phyloP scores from a whole-genome alignment of 2,329 filamentous ascomycete species.

The Ambrosiella cleistominuta region DNA sequence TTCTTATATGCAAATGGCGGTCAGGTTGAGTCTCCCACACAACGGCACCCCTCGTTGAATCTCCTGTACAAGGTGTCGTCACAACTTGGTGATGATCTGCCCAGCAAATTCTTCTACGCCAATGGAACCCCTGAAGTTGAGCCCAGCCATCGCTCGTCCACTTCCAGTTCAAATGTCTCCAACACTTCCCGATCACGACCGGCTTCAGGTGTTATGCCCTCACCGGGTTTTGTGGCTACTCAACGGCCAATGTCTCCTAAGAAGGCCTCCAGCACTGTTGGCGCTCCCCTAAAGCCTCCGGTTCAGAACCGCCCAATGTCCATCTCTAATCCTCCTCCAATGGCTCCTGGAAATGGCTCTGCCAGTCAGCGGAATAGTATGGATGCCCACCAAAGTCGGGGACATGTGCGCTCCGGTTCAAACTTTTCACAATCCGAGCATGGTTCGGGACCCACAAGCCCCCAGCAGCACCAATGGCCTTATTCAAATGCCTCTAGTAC shows the following conservation, averaged over 20 bases:
- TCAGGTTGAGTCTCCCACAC: conserved; percentile 20
- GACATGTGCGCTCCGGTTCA: conserved; percentile 5
- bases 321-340: conserved; percentile 10
- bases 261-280: conserved; percentile 4
- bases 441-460: conserved; percentile 1
- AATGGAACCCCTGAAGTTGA: conserved; percentile 42
- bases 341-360: conserved; percentile 4
- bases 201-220: conserved; percentile 16
- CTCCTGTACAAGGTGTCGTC: conserved; percentile 5
- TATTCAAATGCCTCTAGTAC: neutral
- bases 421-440: conserved; percentile 9
- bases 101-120: conserved; percentile 58
- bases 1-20: conserved; percentile 41
- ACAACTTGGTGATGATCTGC: conserved; percentile 11
- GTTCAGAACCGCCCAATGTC: conserved; percentile 9
- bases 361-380: conserved; percentile 5
- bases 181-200: conserved; percentile 25
- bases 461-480: conserved; percentile 16
- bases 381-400: conserved; percentile 5
- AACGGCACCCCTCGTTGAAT: conserved; percentile 18
- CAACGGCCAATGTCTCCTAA: conserved; percentile 11
- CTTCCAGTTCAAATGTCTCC: conserved; percentile 30
- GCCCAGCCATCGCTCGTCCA: conserved; percentile 21
- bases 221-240: conserved; percentile 4
- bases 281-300: conserved; percentile 4